A percentile compares a stretch with the other conserved stretches of the same genome.
These are phyloP conservation scores for Neonectria sp. DNA, from an alignment of 2,329 filamentous ascomycete species.

Conservation along the genomic window DNA sequence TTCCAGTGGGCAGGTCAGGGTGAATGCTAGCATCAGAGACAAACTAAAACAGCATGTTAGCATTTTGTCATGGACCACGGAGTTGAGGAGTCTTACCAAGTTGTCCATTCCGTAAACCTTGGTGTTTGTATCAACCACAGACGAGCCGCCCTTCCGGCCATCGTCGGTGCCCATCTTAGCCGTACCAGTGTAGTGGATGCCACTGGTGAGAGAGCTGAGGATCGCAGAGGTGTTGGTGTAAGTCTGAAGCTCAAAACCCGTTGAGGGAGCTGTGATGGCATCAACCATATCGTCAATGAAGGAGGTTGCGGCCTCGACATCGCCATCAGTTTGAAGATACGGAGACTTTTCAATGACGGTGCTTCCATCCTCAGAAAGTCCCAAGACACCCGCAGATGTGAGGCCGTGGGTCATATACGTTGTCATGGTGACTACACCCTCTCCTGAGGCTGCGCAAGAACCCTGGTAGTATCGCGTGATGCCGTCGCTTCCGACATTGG, in stretches of 20 bases:
- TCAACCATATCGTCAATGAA: conserved; percentile 74
- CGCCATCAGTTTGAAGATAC: conserved; percentile 71
- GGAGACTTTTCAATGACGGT: conserved; percentile 73
- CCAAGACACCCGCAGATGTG: conserved; percentile 72
- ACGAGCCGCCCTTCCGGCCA: conserved; percentile 65
- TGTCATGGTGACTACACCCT: conserved; percentile 66
- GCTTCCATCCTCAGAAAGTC: conserved; percentile 69
- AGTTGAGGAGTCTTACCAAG: conserved; percentile 51
- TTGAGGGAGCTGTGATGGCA: conserved; percentile 59
- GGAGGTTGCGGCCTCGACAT: conserved; percentile 74
- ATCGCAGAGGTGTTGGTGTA: conserved; percentile 48
- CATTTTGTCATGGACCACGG: not conserved
- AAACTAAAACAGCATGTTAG: conserved; percentile 53
- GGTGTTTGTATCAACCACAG: conserved; percentile 74
- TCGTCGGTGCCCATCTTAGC: conserved; percentile 73
- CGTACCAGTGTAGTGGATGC: conserved; percentile 68
- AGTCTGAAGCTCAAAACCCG: conserved; percentile 29
- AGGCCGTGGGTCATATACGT: conserved; percentile 76
- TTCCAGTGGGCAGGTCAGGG: conserved; percentile 77
- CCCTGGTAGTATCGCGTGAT: conserved; percentile 76
- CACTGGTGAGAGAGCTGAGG: conserved; percentile 51
- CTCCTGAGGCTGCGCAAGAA: conserved; percentile 75
- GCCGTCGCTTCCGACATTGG: conserved; percentile 70
- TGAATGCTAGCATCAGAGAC: conserved; percentile 78
- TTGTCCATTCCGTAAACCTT: conserved; percentile 78